Conservation (phyloP, 805 yeast species). For the Starmera quercuum region DNA sequence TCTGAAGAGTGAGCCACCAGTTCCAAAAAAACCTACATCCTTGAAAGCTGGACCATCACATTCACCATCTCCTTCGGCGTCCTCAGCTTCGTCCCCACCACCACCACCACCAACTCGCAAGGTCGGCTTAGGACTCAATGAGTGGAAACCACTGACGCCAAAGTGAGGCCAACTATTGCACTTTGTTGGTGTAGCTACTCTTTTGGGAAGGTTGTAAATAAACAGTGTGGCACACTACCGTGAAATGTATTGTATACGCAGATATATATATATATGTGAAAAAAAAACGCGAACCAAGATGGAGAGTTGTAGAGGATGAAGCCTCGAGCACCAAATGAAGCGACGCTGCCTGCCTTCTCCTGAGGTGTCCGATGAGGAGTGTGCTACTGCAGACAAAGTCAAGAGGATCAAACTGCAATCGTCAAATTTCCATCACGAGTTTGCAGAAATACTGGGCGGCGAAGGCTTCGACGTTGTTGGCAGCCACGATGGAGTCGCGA, state of each 20-base stretch:
- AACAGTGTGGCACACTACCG: too few species aligned
- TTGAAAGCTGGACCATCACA: background rate
- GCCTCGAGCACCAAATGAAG: background rate
- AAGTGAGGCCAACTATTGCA: slow-evolving; percentile 25
- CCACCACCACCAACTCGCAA: slow-evolving; percentile 1
- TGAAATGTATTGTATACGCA: too few species aligned
- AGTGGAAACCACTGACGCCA: slow-evolving; percentile 47
- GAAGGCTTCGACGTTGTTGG: background rate
- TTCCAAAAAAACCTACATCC: slow-evolving; percentile 10
- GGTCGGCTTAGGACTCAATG: slow-evolving; percentile 26
- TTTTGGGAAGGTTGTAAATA: too few species aligned
- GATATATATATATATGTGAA: too few species aligned
- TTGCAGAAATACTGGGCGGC: background rate
- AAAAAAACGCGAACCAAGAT: too few species aligned
- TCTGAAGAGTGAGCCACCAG: slow-evolving; percentile 1
- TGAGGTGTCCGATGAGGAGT: background rate
- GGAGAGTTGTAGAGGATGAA: background rate
- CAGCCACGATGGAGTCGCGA: too few species aligned
- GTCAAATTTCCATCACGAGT: background rate
- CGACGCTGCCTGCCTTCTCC: background rate
- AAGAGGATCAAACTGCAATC: background rate
- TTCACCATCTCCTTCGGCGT: background rate
- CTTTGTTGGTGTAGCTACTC: too few species aligned
- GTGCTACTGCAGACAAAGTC: background rate
- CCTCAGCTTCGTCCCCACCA: background rate